Evolutionary conservation across 1,139 yeast species (phyloP).

Genomic region (Sugiyamaella sp.): DNA sequence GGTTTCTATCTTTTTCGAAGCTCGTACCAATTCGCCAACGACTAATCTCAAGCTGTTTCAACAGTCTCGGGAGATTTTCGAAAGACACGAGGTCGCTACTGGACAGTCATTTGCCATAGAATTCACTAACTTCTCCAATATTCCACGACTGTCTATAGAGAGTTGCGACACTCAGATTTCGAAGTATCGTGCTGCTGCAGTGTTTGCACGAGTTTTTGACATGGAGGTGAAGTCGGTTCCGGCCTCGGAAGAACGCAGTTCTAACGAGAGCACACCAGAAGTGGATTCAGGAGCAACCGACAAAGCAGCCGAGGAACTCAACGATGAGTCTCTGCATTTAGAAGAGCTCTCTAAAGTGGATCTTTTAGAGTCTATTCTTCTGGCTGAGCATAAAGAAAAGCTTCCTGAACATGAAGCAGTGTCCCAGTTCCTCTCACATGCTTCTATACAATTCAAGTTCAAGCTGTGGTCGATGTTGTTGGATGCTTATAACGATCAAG

Average conservation of each 20-base stretch:
- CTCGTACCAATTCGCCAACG: not conserved
- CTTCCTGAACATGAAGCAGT: constrained; percentile 53
- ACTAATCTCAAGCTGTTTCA: constrained; percentile 33
- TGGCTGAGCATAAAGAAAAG: constrained; percentile 36
- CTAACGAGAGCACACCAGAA: constrained; percentile 10
- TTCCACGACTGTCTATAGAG: constrained; percentile 59
- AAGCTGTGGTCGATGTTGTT: constrained; percentile 78
- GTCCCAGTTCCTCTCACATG: constrained; percentile 57
- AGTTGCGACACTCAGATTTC: constrained; percentile 65
- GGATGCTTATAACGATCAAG: constrained; percentile 55
- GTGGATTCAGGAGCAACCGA: constrained; percentile 13
- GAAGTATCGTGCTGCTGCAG: constrained; percentile 64
- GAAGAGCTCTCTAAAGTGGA: constrained; percentile 37
- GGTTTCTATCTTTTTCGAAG: constrained; percentile 43
- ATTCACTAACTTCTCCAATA: constrained; percentile 44
- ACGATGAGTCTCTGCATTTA: constrained; percentile 22
- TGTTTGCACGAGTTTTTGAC: constrained; percentile 60
- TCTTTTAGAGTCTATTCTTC: constrained; percentile 57
- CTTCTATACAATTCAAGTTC: constrained; percentile 68
- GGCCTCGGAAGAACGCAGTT: not conserved
- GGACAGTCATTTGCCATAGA: constrained; percentile 41
- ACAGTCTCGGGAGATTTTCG: constrained; percentile 19
- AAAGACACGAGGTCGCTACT: constrained; percentile 26
- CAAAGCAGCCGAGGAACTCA: constrained; percentile 28
- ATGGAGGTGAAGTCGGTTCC: constrained; percentile 12